Percentiles rank a stretch among this genome's conserved stretches.
These are phyloP conservation scores for Vachellia collinsii DNA, from an alignment of 306 rosid species.

Conservation along the genomic window DNA sequence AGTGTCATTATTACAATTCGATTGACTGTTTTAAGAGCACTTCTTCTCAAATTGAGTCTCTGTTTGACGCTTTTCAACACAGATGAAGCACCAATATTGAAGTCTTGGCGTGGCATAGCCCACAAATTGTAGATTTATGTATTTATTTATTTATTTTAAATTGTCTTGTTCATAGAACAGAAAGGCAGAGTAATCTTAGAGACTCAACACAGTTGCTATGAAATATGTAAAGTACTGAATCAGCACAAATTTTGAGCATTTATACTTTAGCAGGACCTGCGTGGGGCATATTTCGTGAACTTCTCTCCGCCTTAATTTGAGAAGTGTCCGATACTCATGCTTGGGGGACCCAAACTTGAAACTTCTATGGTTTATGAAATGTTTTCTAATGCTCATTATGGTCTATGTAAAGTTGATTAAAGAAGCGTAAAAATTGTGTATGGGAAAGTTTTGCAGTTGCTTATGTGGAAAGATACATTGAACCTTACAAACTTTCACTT, in stretches of 20 bases:
- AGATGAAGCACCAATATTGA: not conserved
- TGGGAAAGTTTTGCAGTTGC: not conserved
- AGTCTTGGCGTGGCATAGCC: not conserved
- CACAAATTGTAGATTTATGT: not conserved
- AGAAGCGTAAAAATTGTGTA: not conserved
- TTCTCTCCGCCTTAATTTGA: not conserved
- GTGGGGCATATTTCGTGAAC: not conserved
- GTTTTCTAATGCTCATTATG: no score
- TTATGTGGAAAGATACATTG: not conserved
- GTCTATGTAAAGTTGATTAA: not conserved
- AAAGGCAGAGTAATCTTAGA: not conserved
- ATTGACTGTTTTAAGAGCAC: not conserved
- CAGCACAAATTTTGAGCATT: not conserved
- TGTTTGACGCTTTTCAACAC: not conserved
- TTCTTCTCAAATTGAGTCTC: not conserved
- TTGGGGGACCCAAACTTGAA: not conserved
- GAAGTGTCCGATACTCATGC: slow-evolving; percentile 1
- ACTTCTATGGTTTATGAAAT: not conserved
- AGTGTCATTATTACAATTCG: not conserved
- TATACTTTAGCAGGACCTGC: not conserved
- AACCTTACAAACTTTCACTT: not conserved
- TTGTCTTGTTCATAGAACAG: not conserved
- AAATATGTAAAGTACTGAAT: not conserved
- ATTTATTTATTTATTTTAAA: not conserved
- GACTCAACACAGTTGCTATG: not conserved